Percentiles rank a stretch among this genome's conserved stretches.
These are phyloP conservation scores for Leccinum variicolor DNA, from an alignment of 768 basidiomycete species.

Conservation along the genomic window DNA sequence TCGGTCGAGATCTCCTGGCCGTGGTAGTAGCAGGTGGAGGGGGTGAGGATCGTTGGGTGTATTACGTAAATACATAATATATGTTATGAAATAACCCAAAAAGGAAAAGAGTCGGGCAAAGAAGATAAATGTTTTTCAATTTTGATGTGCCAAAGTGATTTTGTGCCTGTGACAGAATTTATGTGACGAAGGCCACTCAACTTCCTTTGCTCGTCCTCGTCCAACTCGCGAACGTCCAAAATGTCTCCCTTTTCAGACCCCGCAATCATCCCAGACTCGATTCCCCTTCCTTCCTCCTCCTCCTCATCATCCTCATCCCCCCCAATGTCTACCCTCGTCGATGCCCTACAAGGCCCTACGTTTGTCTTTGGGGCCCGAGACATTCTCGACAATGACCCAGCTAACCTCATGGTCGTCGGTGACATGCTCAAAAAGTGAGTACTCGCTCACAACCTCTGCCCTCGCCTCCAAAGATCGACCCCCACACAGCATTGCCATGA, in stretches of 20 bases:
- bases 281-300: constrained; percentile 27
- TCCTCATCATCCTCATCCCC: constrained; percentile 19
- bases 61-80: constrained; percentile 19
- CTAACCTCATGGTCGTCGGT: constrained; percentile 47
- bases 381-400: constrained; percentile 27
- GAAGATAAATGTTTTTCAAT: constrained; percentile 28
- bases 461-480: constrained; percentile 13
- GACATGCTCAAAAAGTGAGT: constrained; percentile 52
- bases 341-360: background rate
- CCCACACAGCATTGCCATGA: constrained; percentile 52
- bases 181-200: constrained; percentile 18
- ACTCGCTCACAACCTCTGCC: background rate
- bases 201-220: background rate
- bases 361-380: constrained; percentile 28
- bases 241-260: background rate
- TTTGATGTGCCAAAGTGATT: constrained; percentile 21
- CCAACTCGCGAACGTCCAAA: background rate
- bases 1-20: constrained; percentile 68
- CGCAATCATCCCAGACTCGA: background rate
- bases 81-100: constrained; percentile 12
- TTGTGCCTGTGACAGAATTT: constrained; percentile 37
- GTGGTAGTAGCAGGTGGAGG: constrained; percentile 41
- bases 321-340: constrained; percentile 10
- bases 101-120: constrained; percentile 17
- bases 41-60: constrained; percentile 18